Base-by-base conservation (phyloP, 2,329 filamentous ascomycete genomes). In the Monilinia fructicola region DNA sequence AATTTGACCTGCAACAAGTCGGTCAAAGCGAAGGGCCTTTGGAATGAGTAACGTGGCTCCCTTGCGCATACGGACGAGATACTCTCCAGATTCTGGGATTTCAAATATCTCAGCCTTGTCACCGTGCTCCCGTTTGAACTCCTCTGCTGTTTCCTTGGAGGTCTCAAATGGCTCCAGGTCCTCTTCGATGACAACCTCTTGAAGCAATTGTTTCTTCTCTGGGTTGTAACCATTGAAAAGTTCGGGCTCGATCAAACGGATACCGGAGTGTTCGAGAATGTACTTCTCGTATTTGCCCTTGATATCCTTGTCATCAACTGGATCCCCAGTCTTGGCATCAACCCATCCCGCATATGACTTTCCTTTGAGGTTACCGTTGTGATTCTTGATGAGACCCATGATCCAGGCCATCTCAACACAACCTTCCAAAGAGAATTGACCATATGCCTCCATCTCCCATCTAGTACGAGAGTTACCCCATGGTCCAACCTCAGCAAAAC, bases 361-460 rank as follows among this genome's bases (percentile, higher is more conserved):
- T 78, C 95, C 95, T 83, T 99, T 99, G 78, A 99, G 87, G 42
- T 90, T 89, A 23, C 95, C 95, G 74, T 98, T 98, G 83, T 97
- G 92, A 79, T 99, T 96, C 85, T 94, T 97, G 83, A 99, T 98
- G 68, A 98, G 87, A 76, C 95, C 95, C 94, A 98, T 99, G 79
- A 99, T 92, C 95, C 95, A 99, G 42, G 95, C 93, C 95, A 99
- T 99, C 80, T 99, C 95, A 68, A 99, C 90, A 75, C 95, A 98
- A 40, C 95, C 95, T 79, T 99, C 96, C 18, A 99, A 87, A 11
- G 95, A 98, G 82, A 99, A 99, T 76, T 97, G 87, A 77, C 95
- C 95, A 72, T 93, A 89, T 1, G 95, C 93, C 79, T 99, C 95
- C 94, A 99, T 99, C 82, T 99, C 95, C 95, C 95, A 99, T 69